Evolutionary conservation across 2,329 filamentous ascomycete species (phyloP), one percentile per base, ranked within the genome.

Genomic region (Apiospora arundinis): DNA sequence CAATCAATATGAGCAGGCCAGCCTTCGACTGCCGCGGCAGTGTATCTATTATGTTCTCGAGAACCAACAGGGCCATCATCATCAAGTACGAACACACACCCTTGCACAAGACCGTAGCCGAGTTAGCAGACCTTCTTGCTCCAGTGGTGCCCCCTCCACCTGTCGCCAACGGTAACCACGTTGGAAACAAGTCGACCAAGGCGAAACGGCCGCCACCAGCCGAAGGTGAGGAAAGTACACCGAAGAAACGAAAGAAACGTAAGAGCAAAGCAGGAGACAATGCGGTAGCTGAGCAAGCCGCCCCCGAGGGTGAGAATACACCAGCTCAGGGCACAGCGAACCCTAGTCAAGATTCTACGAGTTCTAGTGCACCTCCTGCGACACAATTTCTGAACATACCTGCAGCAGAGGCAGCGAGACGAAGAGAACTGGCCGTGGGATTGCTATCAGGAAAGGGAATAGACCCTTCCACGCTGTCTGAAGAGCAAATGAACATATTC

Each of bases 21-120:
- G 88, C 88, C 0, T 91, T 90, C 73, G 88, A 91, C 74, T 91
- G 89, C 72, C 83, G 86, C 48, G 89, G 89, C 23, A 81, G 82
- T 0, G 77, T 90, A 23, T 82, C 79, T 2, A 82, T 91, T 60
- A 77, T 82, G 0, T 90, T 91, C 73, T 82, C 84, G 8, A 85
- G 84, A 70, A 82, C 81, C 32, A 83, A 80, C 42, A 84, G 85
- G 44, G 79, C 81, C 11, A 85, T 90, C 49, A 82, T 84, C 14
- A 81, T 90, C 70, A 86, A 86, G 71, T 90, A 90, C 74, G 84
- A 87, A 44, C 89, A 91, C 74, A 88, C 85, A 0, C 86, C 85
- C 4, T 75, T 90, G n/a, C 89, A 91, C 77, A 86, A 83, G 75
- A 88, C 87, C 0, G 87, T 91, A 5, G 83, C 80, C 1, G 80